A percentile compares a stretch with the other conserved stretches of the same genome.
Conservation (phyloP, 2,329 filamentous ascomycete species). For the Podosphaera fusca region DNA sequence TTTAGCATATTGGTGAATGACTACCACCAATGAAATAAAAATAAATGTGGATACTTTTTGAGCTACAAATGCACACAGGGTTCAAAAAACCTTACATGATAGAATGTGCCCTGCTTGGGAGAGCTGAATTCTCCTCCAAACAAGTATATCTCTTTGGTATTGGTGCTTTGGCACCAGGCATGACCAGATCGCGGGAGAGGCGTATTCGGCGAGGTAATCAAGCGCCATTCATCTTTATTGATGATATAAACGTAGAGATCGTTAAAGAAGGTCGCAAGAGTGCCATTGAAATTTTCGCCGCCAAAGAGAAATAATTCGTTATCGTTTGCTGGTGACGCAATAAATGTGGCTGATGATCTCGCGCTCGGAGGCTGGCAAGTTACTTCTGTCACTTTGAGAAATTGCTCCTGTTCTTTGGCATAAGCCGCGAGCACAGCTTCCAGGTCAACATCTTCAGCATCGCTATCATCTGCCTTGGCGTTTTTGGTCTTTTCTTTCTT, state of each 20-base stretch:
- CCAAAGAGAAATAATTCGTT: slow-evolving; percentile 84
- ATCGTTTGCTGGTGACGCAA: slow-evolving; percentile 65
- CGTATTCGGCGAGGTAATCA: slow-evolving; percentile 73
- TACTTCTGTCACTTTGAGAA: slow-evolving; percentile 77
- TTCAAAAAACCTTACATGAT: slow-evolving; percentile 29
- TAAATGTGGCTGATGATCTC: slow-evolving; percentile 56
- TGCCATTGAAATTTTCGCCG: slow-evolving; percentile 89
- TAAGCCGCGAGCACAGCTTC: slow-evolving; percentile 87
- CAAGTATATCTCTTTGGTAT: slow-evolving; percentile 60
- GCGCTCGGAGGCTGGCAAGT: slow-evolving; percentile 51
- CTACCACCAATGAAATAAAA: not conserved
- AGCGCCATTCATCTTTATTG: slow-evolving; percentile 72
- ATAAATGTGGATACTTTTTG: not conserved
- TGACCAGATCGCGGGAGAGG: slow-evolving; percentile 80
- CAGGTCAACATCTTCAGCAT: slow-evolving; percentile 63
- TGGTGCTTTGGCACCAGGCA: slow-evolving; percentile 77
- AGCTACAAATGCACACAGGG: not conserved
- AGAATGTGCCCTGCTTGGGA: slow-evolving; percentile 93
- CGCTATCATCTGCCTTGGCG: slow-evolving; percentile 57
- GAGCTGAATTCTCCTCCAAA: slow-evolving; percentile 94
- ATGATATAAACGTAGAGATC: slow-evolving; percentile 50
- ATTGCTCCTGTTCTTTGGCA: slow-evolving; percentile 77
- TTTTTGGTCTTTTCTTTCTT: slow-evolving; percentile 56
- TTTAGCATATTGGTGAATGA: not conserved
- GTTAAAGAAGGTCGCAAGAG: slow-evolving; percentile 50